These are phyloP conservation scores for Posidonia australis DNA, from an alignment of 106 monocot species.

Conservation along the genomic window DNA sequence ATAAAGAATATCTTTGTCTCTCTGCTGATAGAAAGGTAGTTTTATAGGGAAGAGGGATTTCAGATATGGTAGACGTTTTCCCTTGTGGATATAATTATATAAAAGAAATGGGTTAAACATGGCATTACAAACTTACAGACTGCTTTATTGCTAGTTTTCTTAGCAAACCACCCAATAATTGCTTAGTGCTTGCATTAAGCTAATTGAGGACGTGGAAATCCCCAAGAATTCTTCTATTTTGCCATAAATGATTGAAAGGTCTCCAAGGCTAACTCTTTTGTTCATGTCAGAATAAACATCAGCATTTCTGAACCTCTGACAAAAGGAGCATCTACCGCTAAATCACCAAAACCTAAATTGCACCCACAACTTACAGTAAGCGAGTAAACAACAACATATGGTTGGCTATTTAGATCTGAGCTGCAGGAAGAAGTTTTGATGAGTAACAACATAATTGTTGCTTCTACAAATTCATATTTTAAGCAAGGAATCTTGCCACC, in stretches of 20 bases:
- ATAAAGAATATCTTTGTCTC: not conserved
- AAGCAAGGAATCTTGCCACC: not conserved
- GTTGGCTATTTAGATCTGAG: too few species aligned
- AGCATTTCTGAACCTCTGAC: not conserved
- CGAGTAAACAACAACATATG: too few species aligned
- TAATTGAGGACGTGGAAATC: not conserved
- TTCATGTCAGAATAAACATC: not conserved
- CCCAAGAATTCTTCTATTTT: not conserved
- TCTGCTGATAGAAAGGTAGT: not conserved
- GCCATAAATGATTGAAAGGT: not conserved
- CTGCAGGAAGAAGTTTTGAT: too few species aligned
- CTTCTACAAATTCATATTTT: too few species aligned
- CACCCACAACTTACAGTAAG: not conserved
- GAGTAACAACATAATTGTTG: too few species aligned
- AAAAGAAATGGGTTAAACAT: too few species aligned
- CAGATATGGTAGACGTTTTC: not conserved
- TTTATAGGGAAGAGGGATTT: slow-evolving; percentile 1
- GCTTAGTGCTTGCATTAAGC: too few species aligned
- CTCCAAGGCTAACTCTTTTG: not conserved
- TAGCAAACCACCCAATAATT: too few species aligned
- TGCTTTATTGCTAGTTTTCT: too few species aligned
- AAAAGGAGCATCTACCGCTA: not conserved
- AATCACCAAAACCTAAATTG: not conserved
- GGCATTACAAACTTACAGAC: not conserved
- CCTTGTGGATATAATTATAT: not conserved